Evolutionary conservation across 352 stramenopile genomes (phyloP), one percentile per base, ranked within the genome.

Genomic region (Pythium insidiosum): DNA sequence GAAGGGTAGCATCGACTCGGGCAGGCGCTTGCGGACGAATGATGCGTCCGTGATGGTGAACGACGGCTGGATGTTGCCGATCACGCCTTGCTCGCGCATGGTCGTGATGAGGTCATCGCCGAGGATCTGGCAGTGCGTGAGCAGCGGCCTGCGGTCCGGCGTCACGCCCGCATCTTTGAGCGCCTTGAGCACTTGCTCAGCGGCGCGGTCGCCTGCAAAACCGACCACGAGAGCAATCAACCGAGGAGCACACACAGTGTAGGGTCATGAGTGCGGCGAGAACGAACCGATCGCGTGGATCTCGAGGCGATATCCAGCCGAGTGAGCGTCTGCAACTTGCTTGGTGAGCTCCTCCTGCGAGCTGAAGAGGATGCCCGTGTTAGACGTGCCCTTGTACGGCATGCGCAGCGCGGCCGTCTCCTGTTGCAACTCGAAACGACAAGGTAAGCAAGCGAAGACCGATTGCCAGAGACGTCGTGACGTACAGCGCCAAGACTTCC

Each of bases 81-180:
- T 90, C 28, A 92, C 81, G 5, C 81, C 79, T 38, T 84, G 70
- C 0, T 67, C 50, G 15, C 55, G 58, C 84, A 95, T 95, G 22
- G 73, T 45, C 5, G 47, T 25, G 20, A 95, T 72, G 16, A 93
- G 38, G 26, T 94, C 75, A 31, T 62, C 53, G 4, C 73, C 72
- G 10, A 95, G 56, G 38, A 95, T 85, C 58, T 96, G 86, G 48
- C 84, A 95, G 45, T 96, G 86, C 22, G 86, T 96, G 30, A 96
- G 65, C 50, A 95, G 84, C 0, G 84, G 75, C n/a, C 84, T 70
- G 33, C 75, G 75, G 5, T 69, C 55, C 0, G 56, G 43, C 0
- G 49, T 45, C 5, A 94, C 63, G 11, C 59, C 53, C 5, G 80
- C 81, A 35, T 52, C 36, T 25, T 70, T 57, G 20, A 95, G 69